Evolutionary conservation across 768 basidiomycete genomes (phyloP).

Genomic region (Mycena crocata): DNA sequence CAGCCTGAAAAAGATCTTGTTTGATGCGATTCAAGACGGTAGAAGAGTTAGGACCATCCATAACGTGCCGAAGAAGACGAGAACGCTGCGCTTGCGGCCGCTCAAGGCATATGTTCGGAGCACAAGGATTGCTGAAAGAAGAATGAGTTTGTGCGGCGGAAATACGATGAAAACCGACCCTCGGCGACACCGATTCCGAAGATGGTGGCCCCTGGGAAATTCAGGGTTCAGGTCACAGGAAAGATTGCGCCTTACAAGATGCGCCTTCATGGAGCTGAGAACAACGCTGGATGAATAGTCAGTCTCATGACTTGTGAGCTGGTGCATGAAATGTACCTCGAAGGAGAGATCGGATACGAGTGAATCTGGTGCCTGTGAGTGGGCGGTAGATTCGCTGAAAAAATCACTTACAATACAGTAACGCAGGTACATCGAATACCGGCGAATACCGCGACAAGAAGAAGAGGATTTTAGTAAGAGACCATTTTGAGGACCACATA

Average conservation of each 20-base stretch:
- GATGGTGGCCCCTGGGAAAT: conserved; percentile 23
- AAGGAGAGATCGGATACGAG: conserved; percentile 10
- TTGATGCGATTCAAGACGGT: not conserved
- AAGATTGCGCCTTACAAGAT: conserved; percentile 20
- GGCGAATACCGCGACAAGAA: conserved; percentile 28
- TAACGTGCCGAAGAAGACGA: conserved; percentile 18
- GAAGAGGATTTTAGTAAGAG: conserved; percentile 23
- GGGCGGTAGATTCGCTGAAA: not conserved
- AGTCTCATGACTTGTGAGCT: conserved; percentile 3
- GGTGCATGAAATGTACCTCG: not conserved
- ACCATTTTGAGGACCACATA: conserved; percentile 25
- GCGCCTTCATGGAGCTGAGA: conserved; percentile 18
- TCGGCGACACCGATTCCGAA: conserved; percentile 26
- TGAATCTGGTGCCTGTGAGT: conserved; percentile 14
- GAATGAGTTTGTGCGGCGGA: not conserved
- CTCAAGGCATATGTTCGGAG: conserved; percentile 29
- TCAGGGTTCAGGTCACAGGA: not conserved
- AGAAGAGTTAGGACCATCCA: conserved; percentile 15
- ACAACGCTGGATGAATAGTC: conserved; percentile 15
- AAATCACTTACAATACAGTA: conserved; percentile 21
- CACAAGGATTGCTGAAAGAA: conserved; percentile 20
- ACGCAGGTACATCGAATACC: conserved; percentile 24
- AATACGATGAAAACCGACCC: not conserved
- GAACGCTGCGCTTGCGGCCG: conserved; percentile 13
- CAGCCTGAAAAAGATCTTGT: not conserved